These are phyloP conservation scores for Xylariaceae sp. DNA, from an alignment of 2,329 filamentous ascomycete species.

Conservation along the genomic window DNA sequence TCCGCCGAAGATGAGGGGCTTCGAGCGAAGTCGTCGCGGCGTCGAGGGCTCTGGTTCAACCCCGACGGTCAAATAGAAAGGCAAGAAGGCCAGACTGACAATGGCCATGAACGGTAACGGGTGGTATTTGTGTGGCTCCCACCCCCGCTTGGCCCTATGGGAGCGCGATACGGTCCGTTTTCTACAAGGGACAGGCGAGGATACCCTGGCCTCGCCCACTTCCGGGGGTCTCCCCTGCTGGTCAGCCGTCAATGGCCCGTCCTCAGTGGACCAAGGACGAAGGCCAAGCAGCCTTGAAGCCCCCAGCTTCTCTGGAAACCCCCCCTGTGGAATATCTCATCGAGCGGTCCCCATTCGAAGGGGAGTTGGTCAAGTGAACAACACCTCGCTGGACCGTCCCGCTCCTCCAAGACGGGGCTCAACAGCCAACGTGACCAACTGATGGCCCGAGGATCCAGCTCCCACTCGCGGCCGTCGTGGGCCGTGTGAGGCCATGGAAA, in stretches of 20 bases:
- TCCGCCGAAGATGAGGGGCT: conserved; percentile 20
- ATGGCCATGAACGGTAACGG: conserved; percentile 19
- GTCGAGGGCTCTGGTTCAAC: conserved; percentile 21
- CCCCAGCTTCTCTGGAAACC: conserved; percentile 8
- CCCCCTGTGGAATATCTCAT: conserved; percentile 22
- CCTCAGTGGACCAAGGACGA: conserved; percentile 16
- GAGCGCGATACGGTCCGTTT: conserved; percentile 20
- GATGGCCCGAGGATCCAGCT: no score
- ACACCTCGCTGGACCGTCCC: no score
- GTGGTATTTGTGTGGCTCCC: no score
- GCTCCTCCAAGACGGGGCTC: no score
- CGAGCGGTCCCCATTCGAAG: conserved; percentile 17
- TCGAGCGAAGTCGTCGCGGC: conserved; percentile 13
- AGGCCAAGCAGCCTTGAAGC: conserved; percentile 18
- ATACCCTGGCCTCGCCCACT: conserved; percentile 12
- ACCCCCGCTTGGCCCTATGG: conserved; percentile 26
- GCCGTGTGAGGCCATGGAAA: no score
- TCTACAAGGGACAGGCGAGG: conserved; percentile 20
- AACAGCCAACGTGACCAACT: no score
- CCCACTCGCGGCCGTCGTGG: no score
- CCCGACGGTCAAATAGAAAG: conserved; percentile 23
- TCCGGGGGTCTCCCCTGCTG: conserved; percentile 14
- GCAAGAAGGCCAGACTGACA: conserved; percentile 18
- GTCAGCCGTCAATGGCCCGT: conserved; percentile 1
- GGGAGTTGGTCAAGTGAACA: no score